Conservation (phyloP, 495 filamentous ascomycete genomes). For the Tuber umbilicatum region DNA sequence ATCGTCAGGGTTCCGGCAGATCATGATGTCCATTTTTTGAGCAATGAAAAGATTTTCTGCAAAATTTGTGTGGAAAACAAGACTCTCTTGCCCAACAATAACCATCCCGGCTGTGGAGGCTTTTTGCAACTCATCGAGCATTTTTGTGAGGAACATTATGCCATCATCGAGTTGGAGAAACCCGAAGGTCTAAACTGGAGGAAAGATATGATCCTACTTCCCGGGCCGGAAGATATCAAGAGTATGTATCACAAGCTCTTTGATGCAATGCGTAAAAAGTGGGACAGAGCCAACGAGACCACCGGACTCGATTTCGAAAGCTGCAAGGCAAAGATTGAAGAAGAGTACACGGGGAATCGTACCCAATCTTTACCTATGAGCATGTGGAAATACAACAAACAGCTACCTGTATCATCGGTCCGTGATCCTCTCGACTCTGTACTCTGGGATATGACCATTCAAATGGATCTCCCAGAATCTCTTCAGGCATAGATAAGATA, state of each 20-base stretch:
- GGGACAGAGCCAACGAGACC: neutral
- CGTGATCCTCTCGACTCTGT: neutral
- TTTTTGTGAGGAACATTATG: conserved; percentile 25
- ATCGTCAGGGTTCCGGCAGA: neutral
- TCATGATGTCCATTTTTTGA: neutral
- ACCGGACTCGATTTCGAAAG: neutral
- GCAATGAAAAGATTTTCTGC: neutral
- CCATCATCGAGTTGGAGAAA: neutral
- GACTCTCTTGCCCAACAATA: neutral
- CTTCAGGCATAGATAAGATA: neutral
- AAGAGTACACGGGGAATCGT: neutral
- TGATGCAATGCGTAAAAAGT: conserved; percentile 5
- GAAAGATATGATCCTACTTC: conserved; percentile 36
- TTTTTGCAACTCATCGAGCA: conserved; percentile 20
- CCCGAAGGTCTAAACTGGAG: conserved; percentile 17
- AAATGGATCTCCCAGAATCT: neutral
- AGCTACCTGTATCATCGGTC: neutral
- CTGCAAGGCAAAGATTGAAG: neutral
- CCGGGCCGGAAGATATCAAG: conserved; percentile 20
- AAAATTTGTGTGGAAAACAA: neutral
- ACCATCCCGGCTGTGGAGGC: neutral
- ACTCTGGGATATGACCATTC: neutral
- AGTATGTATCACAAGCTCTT: conserved; percentile 11
- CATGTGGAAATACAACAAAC: neutral
- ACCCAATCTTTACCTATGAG: neutral